Base-by-base conservation (phyloP, 2,329 filamentous ascomycete genomes). In the Eutypella sp. region DNA sequence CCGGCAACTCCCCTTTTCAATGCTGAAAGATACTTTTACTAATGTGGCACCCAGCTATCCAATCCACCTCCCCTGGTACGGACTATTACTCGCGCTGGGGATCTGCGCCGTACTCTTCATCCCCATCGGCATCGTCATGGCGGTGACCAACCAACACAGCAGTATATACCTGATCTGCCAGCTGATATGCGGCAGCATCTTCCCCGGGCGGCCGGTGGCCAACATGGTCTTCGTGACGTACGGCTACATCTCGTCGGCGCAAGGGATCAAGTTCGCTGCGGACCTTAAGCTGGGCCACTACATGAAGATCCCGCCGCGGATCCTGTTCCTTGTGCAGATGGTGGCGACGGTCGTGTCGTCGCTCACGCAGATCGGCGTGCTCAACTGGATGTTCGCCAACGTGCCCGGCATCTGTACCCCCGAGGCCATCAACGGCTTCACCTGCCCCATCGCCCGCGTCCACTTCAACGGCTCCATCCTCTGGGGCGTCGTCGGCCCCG, bases 161-260 rank as follows among this genome's bases (percentile, higher is more conserved):
- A 89, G 84, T 64, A 88, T 92, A 54, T 93, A 92, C 63, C 76
- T 93, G 29, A 87, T 93, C 57, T 92, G 88, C 63, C 89, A 93
- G 66, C 77, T 95, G 47, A 84, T 93, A 52, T 92, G 87, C 52
- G 89, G 89, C 44, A 82, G 79, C 42, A 74, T 89, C 15, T 95
- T 95, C 62, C 89, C 89, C 1, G 89, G 89, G 23, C 84, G 86
- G 1, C 89, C 89, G 1, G 87, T 95, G 10, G 89, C 89, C 42
- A 93, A 95, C 65, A 95, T 95, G 89, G 87, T 95, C 29, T 95
- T 95, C 58, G 88, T 92, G 40, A 93, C 88, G 0, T 95, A 93
- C 62, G 89, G 88, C 50, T 95, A 93, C 66, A 93, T 93, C 60
- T 90, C 87, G 4, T 91, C 87, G 0, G 87, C 88, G 0, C 89